These are phyloP conservation scores for Zoysia japonica DNA, from an alignment of 176 grass and related monocot genomes.

Conservation along the genomic window DNA sequence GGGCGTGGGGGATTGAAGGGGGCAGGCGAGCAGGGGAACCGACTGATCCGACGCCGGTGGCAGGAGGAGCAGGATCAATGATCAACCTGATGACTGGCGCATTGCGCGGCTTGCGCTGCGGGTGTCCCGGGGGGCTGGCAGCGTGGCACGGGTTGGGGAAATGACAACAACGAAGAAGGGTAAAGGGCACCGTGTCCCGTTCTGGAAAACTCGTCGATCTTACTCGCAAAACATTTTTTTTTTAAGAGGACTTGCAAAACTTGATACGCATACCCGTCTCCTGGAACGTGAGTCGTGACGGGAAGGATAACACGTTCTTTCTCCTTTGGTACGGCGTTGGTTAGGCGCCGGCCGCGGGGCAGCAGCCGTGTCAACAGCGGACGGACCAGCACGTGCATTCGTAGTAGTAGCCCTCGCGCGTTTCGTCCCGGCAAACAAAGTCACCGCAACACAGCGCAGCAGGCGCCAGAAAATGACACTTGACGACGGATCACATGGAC, in stretches of 20 bases:
- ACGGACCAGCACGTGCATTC: background rate
- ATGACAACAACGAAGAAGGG: background rate
- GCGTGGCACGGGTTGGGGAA: background rate
- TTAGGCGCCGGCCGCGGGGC: background rate
- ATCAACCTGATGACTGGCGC: background rate
- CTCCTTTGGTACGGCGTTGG: background rate
- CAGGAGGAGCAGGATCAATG: slow-evolving; percentile 9
- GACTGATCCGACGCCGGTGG: background rate
- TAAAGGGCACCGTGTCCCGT: background rate
- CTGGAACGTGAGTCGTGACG: background rate
- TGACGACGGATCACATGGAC: background rate
- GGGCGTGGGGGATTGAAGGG: background rate
- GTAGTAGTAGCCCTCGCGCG: background rate
- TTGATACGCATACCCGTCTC: background rate
- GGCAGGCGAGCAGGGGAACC: background rate
- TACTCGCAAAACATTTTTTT: background rate
- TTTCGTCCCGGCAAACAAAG: background rate
- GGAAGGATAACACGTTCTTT: background rate
- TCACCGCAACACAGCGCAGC: background rate
- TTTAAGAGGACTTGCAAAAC: background rate
- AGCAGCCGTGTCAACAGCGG: background rate
- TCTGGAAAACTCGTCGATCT: slow-evolving; percentile 10
- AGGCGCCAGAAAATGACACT: background rate
- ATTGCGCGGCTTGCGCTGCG: too few species aligned
- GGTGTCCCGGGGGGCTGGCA: background rate